A percentile compares a stretch with the other conserved stretches of the same genome.
Conservation (phyloP, 805 yeast genomes). For the Teunomyces pallodes region DNA sequence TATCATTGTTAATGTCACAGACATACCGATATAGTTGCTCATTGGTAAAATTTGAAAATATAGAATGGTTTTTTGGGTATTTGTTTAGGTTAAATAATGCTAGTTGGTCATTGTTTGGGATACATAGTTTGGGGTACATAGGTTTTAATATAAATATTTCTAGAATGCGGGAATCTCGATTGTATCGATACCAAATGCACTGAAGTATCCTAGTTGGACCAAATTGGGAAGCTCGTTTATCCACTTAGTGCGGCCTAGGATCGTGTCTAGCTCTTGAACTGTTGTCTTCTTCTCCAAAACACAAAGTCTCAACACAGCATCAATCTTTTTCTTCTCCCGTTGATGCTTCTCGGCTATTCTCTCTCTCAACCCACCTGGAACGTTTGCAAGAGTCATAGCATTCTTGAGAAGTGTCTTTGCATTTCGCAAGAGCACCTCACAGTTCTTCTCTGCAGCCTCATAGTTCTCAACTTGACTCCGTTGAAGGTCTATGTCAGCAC, state of each 20-base stretch:
- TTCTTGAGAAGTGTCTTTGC: constrained; percentile 43
- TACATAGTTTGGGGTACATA: neutral
- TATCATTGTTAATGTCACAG: constrained; percentile 29
- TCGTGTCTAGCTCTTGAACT: constrained; percentile 26
- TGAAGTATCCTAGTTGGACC: constrained; percentile 26
- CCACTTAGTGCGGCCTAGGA: constrained; percentile 33
- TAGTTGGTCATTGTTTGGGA: neutral
- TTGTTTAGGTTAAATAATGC: neutral
- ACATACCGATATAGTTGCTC: constrained; percentile 19
- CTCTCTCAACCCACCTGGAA: constrained; percentile 53
- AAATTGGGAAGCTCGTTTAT: constrained; percentile 22
- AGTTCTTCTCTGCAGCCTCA: constrained; percentile 29
- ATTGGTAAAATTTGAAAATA: no score
- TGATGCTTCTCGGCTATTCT: constrained; percentile 40
- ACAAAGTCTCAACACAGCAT: constrained; percentile 46
- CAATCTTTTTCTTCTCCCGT: constrained; percentile 41
- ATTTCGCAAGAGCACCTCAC: constrained; percentile 34
- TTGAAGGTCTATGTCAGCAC: constrained; percentile 53
- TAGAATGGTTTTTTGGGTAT: neutral
- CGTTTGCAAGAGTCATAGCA: constrained; percentile 43
- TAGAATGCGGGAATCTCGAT: constrained; percentile 1
- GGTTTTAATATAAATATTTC: neutral
- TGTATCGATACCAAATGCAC: constrained; percentile 14
- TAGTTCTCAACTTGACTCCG: constrained; percentile 34
- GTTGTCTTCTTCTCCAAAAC: constrained; percentile 40